Evolutionary conservation across 805 yeast species (phyloP).

Genomic region (Kuraishia capsulata): DNA sequence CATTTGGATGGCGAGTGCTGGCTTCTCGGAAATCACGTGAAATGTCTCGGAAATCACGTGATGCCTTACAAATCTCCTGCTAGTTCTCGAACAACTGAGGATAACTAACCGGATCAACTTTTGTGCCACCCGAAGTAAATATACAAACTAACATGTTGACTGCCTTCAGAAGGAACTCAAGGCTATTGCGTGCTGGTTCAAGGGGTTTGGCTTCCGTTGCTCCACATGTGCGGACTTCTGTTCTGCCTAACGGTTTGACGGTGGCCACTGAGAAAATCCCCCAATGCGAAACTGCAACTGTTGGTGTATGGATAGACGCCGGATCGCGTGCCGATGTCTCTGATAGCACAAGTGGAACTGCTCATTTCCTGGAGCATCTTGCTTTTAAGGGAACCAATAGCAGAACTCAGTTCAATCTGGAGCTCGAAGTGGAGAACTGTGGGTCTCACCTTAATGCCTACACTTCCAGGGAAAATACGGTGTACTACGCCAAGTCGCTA

Average conservation of each 20-base stretch:
- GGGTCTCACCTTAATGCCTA: conserved; percentile 99
- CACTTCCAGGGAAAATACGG: conserved; percentile 96
- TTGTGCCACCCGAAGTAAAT: too few species aligned
- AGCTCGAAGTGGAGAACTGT: conserved; percentile 88
- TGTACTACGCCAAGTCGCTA: conserved; percentile 86
- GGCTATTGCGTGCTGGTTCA: too few species aligned
- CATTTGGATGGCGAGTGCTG: too few species aligned
- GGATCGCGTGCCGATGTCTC: conserved; percentile 93
- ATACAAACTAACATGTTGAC: too few species aligned
- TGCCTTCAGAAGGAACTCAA: too few species aligned
- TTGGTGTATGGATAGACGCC: conserved; percentile 97
- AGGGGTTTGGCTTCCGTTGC: neutral
- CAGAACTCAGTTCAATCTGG: conserved; percentile 75
- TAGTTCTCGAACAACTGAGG: too few species aligned
- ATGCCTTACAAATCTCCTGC: too few species aligned
- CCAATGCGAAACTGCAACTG: conserved; percentile 87
- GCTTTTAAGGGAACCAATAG: conserved; percentile 90
- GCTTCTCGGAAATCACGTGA: too few species aligned
- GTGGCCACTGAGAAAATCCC: conserved; percentile 90
- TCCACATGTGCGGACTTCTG: conserved; percentile 35
- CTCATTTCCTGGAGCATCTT: conserved; percentile 93
- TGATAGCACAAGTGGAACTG: conserved; percentile 82
- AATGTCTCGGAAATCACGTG: too few species aligned
- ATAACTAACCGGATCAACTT: too few species aligned
- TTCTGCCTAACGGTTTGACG: conserved; percentile 83